Base-by-base conservation (phyloP, 2,329 filamentous ascomycete genomes). In the Cercospora sp. region DNA sequence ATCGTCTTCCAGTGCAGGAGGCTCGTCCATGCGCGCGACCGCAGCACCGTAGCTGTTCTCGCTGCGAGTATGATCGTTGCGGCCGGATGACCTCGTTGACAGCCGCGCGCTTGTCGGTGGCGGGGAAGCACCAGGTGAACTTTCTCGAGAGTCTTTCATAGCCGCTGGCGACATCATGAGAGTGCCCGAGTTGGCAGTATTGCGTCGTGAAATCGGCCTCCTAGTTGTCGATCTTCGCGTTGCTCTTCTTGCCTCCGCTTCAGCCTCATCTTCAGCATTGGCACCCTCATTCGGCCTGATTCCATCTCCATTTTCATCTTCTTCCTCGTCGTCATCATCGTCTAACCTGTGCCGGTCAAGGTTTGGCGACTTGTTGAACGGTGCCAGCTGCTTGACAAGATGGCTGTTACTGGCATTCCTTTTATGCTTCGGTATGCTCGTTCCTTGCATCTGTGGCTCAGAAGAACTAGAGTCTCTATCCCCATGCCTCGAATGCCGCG, bases 371-470 rank as follows among this genome's bases (percentile, higher is more conserved):
- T 75, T 75, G 58, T 80, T 80, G 69, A 78, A 80, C 18, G 77
- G 77, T 42, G 77, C 77, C 20, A 80, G 72, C 63, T 80, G 78
- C 66, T 78, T 79, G 67, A 80, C 74, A n/a, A 80, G 72, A 66
- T 79, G 77, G 39, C 74, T 76, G 66, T 77, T 78, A 57, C 75
- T 77, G 8, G 70, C 72, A 18, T 70, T 71, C 31, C 75, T 64
- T 70, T 75, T 75, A 67, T 77, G 75, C 51, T 67, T 72, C 30
- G 57, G 61, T 9, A 79, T 79, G 18, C 60, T 59, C 10, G 58
- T 62, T 30, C 69, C 68, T 72, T 81, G 81, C 45, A 75, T 74
- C 12, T 70, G 65, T 51, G 75, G 72, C 64, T 77, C 75, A 13
- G 70, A 70, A n/a, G 74, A 75, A 59, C 69, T 72, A 8, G 70